Evolutionary conservation across 257 asterid species (phyloP), one percentile per base, ranked within the genome.

Genomic region (Solanum clarkiae): DNA sequence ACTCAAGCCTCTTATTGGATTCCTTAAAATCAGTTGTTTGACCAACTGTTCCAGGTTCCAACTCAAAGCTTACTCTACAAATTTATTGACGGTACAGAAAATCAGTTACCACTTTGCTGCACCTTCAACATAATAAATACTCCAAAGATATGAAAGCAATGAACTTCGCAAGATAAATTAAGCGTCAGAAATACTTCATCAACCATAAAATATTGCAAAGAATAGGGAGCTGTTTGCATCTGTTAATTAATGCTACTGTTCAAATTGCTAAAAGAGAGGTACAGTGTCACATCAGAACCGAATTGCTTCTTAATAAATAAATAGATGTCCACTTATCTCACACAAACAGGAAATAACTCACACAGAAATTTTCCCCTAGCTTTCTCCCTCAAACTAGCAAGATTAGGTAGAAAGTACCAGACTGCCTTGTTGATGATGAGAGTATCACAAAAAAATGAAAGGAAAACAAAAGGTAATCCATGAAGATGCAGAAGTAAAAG

Each of bases 11-110:
- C 93, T 53, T 91, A 82, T 91, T 93, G 14, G 98, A 92, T 90
- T 97, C 99, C 87, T 94, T 97, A 88, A 97, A 97, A 91, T 95
- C 99, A 82, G 99, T 97, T 36, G 88, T 88, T 85, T 95, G 99
- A 65, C 99, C 98, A 91, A 84, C 94, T 86, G 93, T 90, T 86
- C 98, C 97, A 80, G 94, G 93, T 87, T 97, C 99, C 97, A 97
- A 72, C 87, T 94, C 99, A 85, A 97, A 97, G 89, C 92, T 95
- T 59, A 92, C 98, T 88, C 98, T 95, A 94, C 80, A 89, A 88
- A 75, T 24, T 77, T 51, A 54, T 14, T 26, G 26, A 51, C 47
- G 47, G 26, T 51, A 77, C 47, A 77, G 26, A 77, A 77, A 16
- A 29, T 51, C 82, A 77, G 26, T 26, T 26, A 51, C 80, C 80